phyloP scores from a whole-genome alignment of 208 protist species.

The Acanthamoeba healyi region DNA sequence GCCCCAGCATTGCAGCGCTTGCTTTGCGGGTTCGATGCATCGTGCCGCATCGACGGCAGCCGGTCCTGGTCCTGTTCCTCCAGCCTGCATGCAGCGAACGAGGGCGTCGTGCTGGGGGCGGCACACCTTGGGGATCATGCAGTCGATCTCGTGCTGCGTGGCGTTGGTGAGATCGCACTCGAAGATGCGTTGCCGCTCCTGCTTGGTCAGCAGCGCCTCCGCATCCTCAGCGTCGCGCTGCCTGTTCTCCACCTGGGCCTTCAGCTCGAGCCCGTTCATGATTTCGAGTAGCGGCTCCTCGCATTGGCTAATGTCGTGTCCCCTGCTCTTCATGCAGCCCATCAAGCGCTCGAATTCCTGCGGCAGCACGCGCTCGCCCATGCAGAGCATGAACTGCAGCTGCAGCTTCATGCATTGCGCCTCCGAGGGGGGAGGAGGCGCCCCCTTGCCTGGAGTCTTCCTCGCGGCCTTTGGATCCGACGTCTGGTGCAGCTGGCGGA shows the following conservation, averaged over 20 bases:
- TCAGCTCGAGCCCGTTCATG: not conserved
- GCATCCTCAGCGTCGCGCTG: not conserved
- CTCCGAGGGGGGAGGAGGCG: too few relatives aligned
- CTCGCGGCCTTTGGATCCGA: not conserved
- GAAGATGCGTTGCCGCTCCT: not conserved
- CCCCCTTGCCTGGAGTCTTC: too few relatives aligned
- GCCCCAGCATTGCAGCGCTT: conserved; percentile 50
- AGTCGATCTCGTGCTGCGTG: conserved; percentile 31
- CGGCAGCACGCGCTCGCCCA: conserved; percentile 22
- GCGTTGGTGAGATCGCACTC: conserved; percentile 5
- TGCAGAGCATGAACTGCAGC: conserved; percentile 16
- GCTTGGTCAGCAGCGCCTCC: not conserved
- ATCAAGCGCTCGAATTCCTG: not conserved
- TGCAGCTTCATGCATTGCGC: conserved; percentile 12
- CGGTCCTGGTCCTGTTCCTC: too few relatives aligned
- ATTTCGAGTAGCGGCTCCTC: not conserved
- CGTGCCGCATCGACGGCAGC: not conserved
- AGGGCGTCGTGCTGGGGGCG: not conserved
- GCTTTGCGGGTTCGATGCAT: conserved; percentile 30
- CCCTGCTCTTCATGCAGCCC: not conserved
- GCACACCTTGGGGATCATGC: conserved; percentile 57
- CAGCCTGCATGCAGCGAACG: not conserved
- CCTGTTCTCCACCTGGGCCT: not conserved
- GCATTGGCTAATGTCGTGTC: not conserved
- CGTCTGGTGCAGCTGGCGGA: not conserved